Base-by-base conservation (phyloP, 768 basidiomycete genomes). In the Hericium rajendrae region DNA sequence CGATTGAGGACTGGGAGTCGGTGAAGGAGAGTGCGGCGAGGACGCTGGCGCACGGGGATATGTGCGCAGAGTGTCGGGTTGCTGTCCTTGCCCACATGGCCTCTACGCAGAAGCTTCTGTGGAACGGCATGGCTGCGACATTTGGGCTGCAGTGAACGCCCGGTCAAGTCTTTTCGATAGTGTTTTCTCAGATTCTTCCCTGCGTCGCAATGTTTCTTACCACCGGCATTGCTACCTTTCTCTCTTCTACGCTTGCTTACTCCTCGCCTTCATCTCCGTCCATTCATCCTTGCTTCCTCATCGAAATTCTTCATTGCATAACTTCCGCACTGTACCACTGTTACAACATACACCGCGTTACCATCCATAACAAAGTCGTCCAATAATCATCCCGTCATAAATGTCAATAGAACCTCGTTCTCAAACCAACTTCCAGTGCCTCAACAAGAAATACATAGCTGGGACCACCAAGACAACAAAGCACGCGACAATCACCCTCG, bases 401-500 rank as follows among this genome's bases (percentile, higher is more conserved):
- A 38, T 53, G 53, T 46, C 18, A 38, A 54, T 43, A 28, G n/a
- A 18, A 38, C 28, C 28, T 4, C 32, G 28, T n/a, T 2, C 52
- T 6, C n/a, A 16, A 22, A 18, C 8, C 28, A 46, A 6, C 52
- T 28, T 10, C 73, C 78, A 76, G 58, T 76, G 68, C 24, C 76
- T 77, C 57, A 81, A 69, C 1, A 70, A 61, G 1, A 73, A 63
- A 56, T 81, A 85, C 3, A 66, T 8, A 8, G 8, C 64, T 0
- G 78, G 65, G 38, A 71, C 67, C 1, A 77, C 76, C 6, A 70
- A 37, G 0, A 77, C 70, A 13, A 82, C 48, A 2, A 76, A 59
- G 6, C 76, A 63, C 5, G 78, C 59, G 15, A 66, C 65, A 10
- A 86, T 70, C 0, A 72, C 68, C 63, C 71, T 80, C 28, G 78